These are phyloP conservation scores for Nemania serpens DNA, from an alignment of 2,329 filamentous ascomycete species.

Conservation along the genomic window DNA sequence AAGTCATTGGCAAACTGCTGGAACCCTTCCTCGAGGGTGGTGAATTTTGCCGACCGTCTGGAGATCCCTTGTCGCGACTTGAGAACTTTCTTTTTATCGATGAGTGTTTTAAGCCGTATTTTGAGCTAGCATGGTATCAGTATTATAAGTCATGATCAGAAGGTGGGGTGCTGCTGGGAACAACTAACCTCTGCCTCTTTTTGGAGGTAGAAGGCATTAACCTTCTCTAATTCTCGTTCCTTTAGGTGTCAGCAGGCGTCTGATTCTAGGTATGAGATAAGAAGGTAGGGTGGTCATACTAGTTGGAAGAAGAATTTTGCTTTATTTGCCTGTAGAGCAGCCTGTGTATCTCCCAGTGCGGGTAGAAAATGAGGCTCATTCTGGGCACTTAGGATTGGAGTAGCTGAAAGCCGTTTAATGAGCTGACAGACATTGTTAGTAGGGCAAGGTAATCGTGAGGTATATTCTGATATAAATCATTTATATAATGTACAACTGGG, in stretches of 20 bases:
- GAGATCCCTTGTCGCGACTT: constrained; percentile 81
- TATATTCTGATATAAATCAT: background rate
- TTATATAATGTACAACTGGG: constrained; percentile 22
- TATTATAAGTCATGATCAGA: background rate
- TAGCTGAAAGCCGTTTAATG: constrained; percentile 96
- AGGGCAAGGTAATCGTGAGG: background rate
- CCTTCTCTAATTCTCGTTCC: constrained; percentile 98
- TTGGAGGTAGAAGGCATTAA: constrained; percentile 96
- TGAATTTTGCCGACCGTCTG: constrained; percentile 89
- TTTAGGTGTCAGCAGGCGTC: constrained; percentile 52
- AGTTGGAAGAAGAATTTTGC: constrained; percentile 98
- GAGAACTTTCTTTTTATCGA: constrained; percentile 93
- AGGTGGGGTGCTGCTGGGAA: background rate
- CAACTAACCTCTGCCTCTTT: constrained; percentile 90
- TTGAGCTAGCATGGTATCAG: constrained; percentile 68
- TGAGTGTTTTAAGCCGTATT: constrained; percentile 84
- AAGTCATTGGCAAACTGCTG: constrained; percentile 96
- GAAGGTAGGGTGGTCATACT: constrained; percentile 57
- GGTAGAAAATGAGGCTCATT: constrained; percentile 60
- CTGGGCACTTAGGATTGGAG: constrained; percentile 79
- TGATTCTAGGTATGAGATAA: background rate
- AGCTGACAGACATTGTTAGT: constrained; percentile 64
- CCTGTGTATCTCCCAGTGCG: constrained; percentile 73
- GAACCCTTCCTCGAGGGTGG: constrained; percentile 93
- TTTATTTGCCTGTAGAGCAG: constrained; percentile 92